These are phyloP conservation scores for Kwoniella heveanensis DNA, from an alignment of 768 basidiomycete species.

Conservation along the genomic window DNA sequence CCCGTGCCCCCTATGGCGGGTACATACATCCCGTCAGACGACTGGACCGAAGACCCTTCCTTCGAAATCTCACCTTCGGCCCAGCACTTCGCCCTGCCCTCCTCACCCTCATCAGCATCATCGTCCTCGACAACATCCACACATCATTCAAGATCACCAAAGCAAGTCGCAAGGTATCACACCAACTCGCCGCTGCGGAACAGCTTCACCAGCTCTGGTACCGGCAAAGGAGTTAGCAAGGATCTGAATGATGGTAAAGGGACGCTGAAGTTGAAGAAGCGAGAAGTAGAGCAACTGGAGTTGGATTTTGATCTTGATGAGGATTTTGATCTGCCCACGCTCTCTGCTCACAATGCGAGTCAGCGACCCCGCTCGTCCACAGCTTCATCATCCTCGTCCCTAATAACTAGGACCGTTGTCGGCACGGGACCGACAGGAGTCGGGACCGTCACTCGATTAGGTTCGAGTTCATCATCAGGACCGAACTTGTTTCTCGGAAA, in stretches of 20 bases:
- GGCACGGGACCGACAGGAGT: conserved; percentile 39
- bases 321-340: conserved; percentile 12
- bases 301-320: conserved; percentile 17
- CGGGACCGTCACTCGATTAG: conserved; percentile 42
- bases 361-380: conserved; percentile 22
- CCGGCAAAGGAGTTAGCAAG: neutral
- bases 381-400: conserved; percentile 9
- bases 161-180: conserved; percentile 11
- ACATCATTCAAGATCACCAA: neutral
- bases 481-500: neutral
- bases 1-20: conserved; percentile 32
- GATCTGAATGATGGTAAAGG: conserved; percentile 14
- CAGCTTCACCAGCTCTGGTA: conserved; percentile 16
- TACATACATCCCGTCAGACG: conserved; percentile 34
- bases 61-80: conserved; percentile 39
- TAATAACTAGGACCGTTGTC: conserved; percentile 29
- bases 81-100: conserved; percentile 18
- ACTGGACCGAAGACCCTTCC: conserved; percentile 50
- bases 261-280: conserved; percentile 25
- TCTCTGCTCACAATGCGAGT: neutral
- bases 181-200: conserved; percentile 17
- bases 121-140: conserved; percentile 21
- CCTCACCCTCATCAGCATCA: conserved; percentile 19
- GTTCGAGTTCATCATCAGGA: neutral
- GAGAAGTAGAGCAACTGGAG: conserved; percentile 12